Evolutionary conservation across 805 yeast species (phyloP).

Genomic region (Metschnikowia matae): DNA sequence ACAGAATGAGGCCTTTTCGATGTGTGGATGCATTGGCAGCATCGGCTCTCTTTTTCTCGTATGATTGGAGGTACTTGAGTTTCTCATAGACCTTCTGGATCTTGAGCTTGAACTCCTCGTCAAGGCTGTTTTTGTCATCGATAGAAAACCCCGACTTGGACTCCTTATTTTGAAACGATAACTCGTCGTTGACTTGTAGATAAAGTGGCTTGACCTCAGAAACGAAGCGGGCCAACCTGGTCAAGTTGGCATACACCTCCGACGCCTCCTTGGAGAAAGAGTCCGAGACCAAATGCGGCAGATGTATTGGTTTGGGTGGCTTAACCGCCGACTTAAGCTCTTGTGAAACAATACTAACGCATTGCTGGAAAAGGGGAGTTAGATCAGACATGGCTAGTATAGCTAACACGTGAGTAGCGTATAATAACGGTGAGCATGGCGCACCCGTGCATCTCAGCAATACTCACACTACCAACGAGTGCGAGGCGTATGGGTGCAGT

Average conservation of each 20-base stretch:
- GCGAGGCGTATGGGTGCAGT: too few relatives aligned
- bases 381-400: conserved; percentile 39
- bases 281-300: conserved; percentile 25
- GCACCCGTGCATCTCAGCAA: not conserved
- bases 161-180: conserved; percentile 5
- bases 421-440: not conserved
- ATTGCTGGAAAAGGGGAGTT: conserved; percentile 46
- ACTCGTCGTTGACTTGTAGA: conserved; percentile 23
- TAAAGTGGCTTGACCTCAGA: conserved; percentile 32
- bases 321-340: conserved; percentile 20
- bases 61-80: conserved; percentile 45
- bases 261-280: conserved; percentile 39
- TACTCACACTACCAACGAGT: too few relatives aligned
- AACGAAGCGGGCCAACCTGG: conserved; percentile 30
- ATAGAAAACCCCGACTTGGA: conserved; percentile 28
- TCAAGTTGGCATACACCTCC: conserved; percentile 31
- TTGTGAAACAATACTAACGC: conserved; percentile 41
- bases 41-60: conserved; percentile 46
- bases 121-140: conserved; percentile 52
- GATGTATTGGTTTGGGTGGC: not conserved
- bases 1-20: conserved; percentile 16
- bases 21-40: conserved; percentile 11
- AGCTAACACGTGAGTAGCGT: not conserved
- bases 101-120: conserved; percentile 50
- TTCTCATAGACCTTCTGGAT: conserved; percentile 50